phyloP scores from a whole-genome alignment of 495 filamentous ascomycete genomes.

The Neurospora sp. region DNA sequence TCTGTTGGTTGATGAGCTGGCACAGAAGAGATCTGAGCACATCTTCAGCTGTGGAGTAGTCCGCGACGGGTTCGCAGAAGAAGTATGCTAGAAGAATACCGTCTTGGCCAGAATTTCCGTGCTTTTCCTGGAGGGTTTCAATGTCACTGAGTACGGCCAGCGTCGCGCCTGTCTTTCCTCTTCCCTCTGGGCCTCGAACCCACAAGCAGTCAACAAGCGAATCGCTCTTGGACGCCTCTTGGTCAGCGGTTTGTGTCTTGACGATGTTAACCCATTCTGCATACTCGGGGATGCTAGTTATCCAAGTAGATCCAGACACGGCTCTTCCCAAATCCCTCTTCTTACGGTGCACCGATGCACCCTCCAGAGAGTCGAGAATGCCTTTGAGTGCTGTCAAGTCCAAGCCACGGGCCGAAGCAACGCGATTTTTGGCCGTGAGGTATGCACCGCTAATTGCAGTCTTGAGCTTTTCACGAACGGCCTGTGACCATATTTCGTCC shows the following conservation, averaged over 20 bases:
- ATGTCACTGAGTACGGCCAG: constrained; percentile 24
- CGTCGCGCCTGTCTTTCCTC: constrained; percentile 27
- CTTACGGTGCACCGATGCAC: background rate
- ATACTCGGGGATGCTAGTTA: background rate
- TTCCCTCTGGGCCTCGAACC: constrained; percentile 27
- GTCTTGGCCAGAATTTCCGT: constrained; percentile 11
- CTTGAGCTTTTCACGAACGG: background rate
- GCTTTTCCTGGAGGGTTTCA: constrained; percentile 7
- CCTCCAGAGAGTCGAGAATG: background rate
- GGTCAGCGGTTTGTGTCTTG: background rate
- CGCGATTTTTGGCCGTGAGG: background rate
- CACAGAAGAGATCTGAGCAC: constrained; percentile 26
- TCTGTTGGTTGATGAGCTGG: constrained; percentile 26
- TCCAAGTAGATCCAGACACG: background rate
- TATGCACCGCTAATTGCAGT: background rate
- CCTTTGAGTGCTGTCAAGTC: background rate
- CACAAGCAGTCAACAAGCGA: constrained; percentile 18
- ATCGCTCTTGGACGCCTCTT: background rate
- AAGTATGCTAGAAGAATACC: constrained; percentile 28
- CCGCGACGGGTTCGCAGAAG: constrained; percentile 19
- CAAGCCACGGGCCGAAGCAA: background rate
- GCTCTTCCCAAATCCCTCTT: background rate
- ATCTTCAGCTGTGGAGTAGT: constrained; percentile 27
- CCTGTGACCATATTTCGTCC: background rate
- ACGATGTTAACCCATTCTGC: background rate